Evolutionary conservation across 2,329 filamentous ascomycete species (phyloP).

Genomic region (Xylaria sp.): DNA sequence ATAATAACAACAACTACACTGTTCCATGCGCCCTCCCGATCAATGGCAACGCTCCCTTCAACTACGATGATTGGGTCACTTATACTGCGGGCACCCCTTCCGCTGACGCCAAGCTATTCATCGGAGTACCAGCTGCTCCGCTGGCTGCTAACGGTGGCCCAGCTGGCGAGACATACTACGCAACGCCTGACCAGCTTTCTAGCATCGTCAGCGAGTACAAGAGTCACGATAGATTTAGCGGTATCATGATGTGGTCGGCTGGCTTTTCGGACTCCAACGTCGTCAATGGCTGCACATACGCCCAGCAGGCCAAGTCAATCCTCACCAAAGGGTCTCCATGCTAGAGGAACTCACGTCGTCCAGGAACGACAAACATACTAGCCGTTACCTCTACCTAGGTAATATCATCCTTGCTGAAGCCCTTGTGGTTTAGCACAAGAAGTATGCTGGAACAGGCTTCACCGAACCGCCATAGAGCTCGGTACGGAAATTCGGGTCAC

Average conservation of each 20-base stretch:
- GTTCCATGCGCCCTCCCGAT: constrained; percentile 50
- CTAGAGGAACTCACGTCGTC: constrained; percentile 1
- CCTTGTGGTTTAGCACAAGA: neutral
- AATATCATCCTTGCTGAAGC: neutral
- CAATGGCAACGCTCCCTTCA: constrained; percentile 49
- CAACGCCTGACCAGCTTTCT: constrained; percentile 48
- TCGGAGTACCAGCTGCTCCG: constrained; percentile 53
- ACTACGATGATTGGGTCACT: constrained; percentile 52
- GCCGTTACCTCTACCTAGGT: neutral
- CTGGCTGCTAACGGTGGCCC: constrained; percentile 51
- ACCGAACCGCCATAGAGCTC: neutral
- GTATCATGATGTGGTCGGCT: constrained; percentile 56
- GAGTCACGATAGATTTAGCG: constrained; percentile 48
- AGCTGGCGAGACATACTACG: constrained; percentile 50
- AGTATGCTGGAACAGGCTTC: neutral
- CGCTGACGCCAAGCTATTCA: constrained; percentile 51
- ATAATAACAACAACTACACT: constrained; percentile 55
- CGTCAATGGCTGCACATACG: constrained; percentile 53
- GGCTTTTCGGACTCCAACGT: constrained; percentile 52
- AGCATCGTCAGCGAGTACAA: constrained; percentile 47
- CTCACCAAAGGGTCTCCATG: constrained; percentile 49
- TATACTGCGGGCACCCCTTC: constrained; percentile 49
- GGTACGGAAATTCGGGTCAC: constrained; percentile 4
- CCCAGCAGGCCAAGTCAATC: constrained; percentile 54
- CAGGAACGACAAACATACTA: neutral